These are phyloP conservation scores for Penicillium cinerascens DNA, from an alignment of 495 filamentous ascomycete genomes.

Conservation along the genomic window DNA sequence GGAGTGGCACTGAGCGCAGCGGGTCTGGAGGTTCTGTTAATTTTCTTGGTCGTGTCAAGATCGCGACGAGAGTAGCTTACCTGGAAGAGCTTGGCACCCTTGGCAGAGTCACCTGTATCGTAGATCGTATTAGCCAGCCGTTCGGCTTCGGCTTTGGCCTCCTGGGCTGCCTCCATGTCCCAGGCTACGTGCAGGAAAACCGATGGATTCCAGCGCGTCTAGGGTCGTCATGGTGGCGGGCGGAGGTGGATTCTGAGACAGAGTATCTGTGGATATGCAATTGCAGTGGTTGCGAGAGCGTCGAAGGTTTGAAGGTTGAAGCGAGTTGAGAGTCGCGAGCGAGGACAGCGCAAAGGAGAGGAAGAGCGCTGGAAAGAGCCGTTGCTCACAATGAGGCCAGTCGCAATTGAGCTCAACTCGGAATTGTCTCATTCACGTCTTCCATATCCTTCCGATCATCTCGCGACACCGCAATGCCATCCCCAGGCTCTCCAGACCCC, in stretches of 20 bases:
- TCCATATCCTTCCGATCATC: not conserved
- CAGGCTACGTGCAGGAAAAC: slow-evolving; percentile 27
- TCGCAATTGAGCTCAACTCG: not conserved
- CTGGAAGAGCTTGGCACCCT: slow-evolving; percentile 99
- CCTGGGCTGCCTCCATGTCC: slow-evolving; percentile 25
- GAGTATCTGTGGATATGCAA: not conserved
- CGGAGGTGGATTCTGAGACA: not conserved
- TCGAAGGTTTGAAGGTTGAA: not conserved
- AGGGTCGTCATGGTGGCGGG: slow-evolving; percentile 28
- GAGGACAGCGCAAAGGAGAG: not conserved
- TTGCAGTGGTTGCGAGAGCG: not conserved
- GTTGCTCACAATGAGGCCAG: not conserved
- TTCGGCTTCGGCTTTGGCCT: not conserved
- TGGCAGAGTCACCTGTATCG: slow-evolving; percentile 78
- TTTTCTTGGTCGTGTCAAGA: not conserved
- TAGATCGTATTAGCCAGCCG: slow-evolving; percentile 26
- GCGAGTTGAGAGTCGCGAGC: not conserved
- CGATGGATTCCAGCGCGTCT: slow-evolving; percentile 26
- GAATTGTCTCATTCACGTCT: not conserved
- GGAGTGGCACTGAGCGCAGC: slow-evolving; percentile 98
- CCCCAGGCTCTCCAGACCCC: not conserved
- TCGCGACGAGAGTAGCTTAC: slow-evolving; percentile 25
- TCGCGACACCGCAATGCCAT: not conserved
- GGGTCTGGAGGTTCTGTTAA: slow-evolving; percentile 53
- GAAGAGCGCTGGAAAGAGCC: not conserved